Percentiles rank a stretch among this genome's conserved stretches.
phyloP scores from a whole-genome alignment of 148 eudicot genomes.

The Fagopyrum homotropicum region DNA sequence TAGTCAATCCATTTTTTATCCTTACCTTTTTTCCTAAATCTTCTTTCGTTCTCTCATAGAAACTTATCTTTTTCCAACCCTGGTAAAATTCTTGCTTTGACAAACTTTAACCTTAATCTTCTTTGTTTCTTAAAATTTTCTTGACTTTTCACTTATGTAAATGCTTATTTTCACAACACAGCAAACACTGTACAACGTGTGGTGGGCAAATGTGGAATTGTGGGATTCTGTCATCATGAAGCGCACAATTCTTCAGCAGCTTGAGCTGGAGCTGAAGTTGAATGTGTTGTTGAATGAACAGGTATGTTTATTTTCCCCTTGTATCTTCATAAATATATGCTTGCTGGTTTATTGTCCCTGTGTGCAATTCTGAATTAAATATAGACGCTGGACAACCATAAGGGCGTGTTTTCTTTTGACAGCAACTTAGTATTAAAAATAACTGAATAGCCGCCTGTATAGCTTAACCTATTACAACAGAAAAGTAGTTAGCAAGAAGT shows the following conservation, averaged over 20 bases:
- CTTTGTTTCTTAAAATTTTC: background rate
- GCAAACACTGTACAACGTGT: constrained; percentile 60
- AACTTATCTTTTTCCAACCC: background rate
- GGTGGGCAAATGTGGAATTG: constrained; percentile 59
- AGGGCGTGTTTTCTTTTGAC: background rate
- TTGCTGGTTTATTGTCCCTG: background rate
- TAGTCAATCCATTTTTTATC: background rate
- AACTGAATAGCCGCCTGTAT: background rate
- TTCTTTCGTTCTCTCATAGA: background rate
- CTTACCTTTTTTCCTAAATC: background rate
- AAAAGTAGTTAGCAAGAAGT: background rate
- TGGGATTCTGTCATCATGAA: constrained; percentile 50
- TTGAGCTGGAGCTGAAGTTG: constrained; percentile 53
- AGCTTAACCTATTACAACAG: background rate
- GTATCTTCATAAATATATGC: background rate
- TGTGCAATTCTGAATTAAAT: background rate
- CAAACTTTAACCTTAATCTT: background rate
- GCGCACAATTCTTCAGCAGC: constrained; percentile 49
- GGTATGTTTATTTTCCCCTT: constrained; percentile 31
- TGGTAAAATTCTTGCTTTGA: background rate
- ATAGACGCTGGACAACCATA: background rate
- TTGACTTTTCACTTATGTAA: background rate
- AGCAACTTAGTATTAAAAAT: background rate
- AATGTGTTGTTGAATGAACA: constrained; percentile 46
- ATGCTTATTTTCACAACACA: constrained; percentile 18